These are phyloP conservation scores for Lolium perenne DNA, from an alignment of 176 grass and related monocot species.

Conservation along the genomic window DNA sequence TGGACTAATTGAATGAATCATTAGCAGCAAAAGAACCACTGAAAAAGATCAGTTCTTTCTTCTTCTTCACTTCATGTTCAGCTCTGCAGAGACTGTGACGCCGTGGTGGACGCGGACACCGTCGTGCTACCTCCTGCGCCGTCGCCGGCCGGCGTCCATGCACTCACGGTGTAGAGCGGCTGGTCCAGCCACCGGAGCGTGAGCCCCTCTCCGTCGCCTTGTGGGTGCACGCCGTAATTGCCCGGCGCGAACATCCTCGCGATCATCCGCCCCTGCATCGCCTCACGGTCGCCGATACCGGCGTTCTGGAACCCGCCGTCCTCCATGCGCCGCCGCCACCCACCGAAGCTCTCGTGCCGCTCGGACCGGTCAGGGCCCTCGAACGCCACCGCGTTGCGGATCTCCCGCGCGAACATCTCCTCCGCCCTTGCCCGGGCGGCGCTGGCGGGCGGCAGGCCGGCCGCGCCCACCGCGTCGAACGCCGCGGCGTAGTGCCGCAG, in stretches of 20 bases:
- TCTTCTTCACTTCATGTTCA: conserved; percentile 2
- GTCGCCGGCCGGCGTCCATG: not conserved
- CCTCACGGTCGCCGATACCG: conserved; percentile 79
- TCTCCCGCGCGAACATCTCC: conserved; percentile 92
- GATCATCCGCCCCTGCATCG: conserved; percentile 80
- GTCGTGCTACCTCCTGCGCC: conserved; percentile 3
- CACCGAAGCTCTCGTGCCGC: conserved; percentile 73
- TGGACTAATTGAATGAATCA: conserved; percentile 25
- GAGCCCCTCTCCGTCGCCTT: conserved; percentile 70
- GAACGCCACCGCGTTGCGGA: conserved; percentile 81
- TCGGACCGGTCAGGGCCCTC: conserved; percentile 71
- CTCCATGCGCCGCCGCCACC: conserved; percentile 77
- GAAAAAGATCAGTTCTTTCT: conserved; percentile 29
- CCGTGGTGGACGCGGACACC: conserved; percentile 11
- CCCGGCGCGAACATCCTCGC: conserved; percentile 72
- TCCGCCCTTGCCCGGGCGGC: conserved; percentile 71
- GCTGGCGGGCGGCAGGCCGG: conserved; percentile 49
- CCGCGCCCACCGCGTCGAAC: conserved; percentile 70
- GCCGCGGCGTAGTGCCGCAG: conserved; percentile 72
- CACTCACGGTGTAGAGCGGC: conserved; percentile 77
- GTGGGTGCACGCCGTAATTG: conserved; percentile 64
- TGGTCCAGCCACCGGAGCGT: conserved; percentile 79
- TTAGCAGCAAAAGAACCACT: conserved; percentile 30
- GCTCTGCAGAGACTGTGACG: conserved; percentile 12
- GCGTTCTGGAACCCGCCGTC: conserved; percentile 70